Conservation (phyloP, 306 rosid species). For the Fragaria ananassa region DNA sequence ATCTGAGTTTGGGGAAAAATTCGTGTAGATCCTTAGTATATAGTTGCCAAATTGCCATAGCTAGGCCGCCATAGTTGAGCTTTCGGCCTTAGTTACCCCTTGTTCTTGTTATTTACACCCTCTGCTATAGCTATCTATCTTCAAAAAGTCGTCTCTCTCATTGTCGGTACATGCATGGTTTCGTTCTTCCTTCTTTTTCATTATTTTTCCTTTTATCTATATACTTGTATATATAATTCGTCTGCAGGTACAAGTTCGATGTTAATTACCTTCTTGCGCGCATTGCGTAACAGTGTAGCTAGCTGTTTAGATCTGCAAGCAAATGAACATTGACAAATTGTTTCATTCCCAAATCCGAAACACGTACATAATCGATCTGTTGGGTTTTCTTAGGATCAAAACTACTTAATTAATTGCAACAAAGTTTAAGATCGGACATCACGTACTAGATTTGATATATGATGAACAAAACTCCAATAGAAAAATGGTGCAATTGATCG, state of each 20-base stretch:
- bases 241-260: neutral
- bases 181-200: neutral
- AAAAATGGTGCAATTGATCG: too few species aligned
- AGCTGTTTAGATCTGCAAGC: neutral
- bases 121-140: neutral
- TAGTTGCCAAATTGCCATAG: neutral
- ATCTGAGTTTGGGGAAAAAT: too few species aligned
- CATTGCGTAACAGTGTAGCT: neutral
- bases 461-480: too few species aligned
- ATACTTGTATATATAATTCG: too few species aligned
- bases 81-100: too few species aligned
- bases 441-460: too few species aligned
- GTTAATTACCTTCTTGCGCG: neutral
- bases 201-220: neutral
- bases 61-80: neutral
- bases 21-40: too few species aligned
- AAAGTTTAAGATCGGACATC: too few species aligned
- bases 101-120: neutral
- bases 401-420: too few species aligned
- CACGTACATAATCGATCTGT: too few species aligned
- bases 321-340: neutral
- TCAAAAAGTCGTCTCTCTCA: neutral
- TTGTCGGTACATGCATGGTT: neutral
- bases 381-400: too few species aligned
- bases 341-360: too few species aligned